A percentile compares a stretch with the other conserved stretches of the same genome.
These are phyloP conservation scores for Naganishia friedmannii DNA, from an alignment of 768 basidiomycete species.

Conservation along the genomic window DNA sequence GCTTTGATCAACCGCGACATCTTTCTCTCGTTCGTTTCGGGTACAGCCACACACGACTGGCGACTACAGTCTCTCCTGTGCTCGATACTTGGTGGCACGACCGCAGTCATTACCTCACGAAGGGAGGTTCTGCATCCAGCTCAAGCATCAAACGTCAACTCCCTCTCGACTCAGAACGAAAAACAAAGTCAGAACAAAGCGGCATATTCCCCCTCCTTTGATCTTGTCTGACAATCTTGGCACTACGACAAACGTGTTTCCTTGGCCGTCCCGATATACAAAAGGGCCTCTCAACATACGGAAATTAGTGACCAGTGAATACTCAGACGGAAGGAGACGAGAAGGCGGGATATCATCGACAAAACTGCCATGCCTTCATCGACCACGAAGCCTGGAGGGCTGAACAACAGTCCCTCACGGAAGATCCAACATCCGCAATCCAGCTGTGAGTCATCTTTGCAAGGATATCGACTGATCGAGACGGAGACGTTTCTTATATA, in stretches of 20 bases:
- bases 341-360: conserved; percentile 4
- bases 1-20: conserved; percentile 11
- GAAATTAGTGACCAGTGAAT: too few relatives aligned
- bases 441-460: conserved; percentile 39
- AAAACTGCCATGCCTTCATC: conserved; percentile 10
- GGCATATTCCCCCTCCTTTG: conserved; percentile 11
- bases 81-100: background rate
- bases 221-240: background rate
- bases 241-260: background rate
- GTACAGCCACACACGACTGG: background rate
- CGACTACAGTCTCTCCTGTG: background rate
- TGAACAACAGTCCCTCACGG: conserved; percentile 29
- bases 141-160: too few relatives aligned
- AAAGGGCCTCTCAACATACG: background rate
- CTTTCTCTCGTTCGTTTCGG: conserved; percentile 9
- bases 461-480: background rate
- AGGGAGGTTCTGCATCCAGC: background rate
- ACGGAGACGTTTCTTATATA: background rate
- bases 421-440: conserved; percentile 51
- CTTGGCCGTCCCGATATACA: background rate
- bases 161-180: too few relatives aligned
- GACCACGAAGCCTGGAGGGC: conserved; percentile 17
- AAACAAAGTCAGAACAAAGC: conserved; percentile 10
- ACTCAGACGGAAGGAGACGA: background rate
- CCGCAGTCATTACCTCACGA: background rate